Base-by-base conservation (phyloP, 495 filamentous ascomycete species). In the Aspergillus bertholletiae region DNA sequence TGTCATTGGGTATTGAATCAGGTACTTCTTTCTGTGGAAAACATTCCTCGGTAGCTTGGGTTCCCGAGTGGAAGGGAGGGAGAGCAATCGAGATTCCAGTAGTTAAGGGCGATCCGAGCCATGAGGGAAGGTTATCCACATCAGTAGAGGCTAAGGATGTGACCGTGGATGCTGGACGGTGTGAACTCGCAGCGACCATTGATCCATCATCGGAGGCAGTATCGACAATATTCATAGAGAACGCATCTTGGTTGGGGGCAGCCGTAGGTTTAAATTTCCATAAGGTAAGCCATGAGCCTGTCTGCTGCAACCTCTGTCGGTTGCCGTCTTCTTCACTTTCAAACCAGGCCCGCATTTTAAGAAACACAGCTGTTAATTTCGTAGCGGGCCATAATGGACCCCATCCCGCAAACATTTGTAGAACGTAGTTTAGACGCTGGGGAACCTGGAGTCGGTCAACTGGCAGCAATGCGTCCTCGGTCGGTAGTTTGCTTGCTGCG, bases 381-480 rank as follows among this genome's bases (percentile, higher is more conserved):
- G 46, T 49, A 6, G 46, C 46, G 9, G 46, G 46, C 46, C 46
- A 49, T 9, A 49, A 18, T 1, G 46, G 23, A 1, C 26, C 46
- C 46, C 46, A 49, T 18, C 46, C 46, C 1, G 46, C 46, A 20
- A 34, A 30, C 46, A 49, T 32, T 23, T 49, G 46, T 23, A 34
- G 32, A 15, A 49, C 21, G 26, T 27, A 21, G n/a, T 49, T 23
- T 12, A 49, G 26, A 18, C 46, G 46, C 26, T 34, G 1, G 12
- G 46, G 17, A 9, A 34, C 46, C 1, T 34, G 11, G 2, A 34
- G 24, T 27, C 26, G 24, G 15, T 49, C 46, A 2, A 49, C 18
- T 34, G 32, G 46, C 26, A 11, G n/a, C 15, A 3, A 15, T 7
- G 46, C 23, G 23, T 49, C 24, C 34, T 49, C 15, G 28, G 9